A percentile compares a stretch with the other conserved stretches of the same genome.
phyloP scores from a whole-genome alignment of 495 filamentous ascomycete genomes.

The Emericellopsis terricola region DNA sequence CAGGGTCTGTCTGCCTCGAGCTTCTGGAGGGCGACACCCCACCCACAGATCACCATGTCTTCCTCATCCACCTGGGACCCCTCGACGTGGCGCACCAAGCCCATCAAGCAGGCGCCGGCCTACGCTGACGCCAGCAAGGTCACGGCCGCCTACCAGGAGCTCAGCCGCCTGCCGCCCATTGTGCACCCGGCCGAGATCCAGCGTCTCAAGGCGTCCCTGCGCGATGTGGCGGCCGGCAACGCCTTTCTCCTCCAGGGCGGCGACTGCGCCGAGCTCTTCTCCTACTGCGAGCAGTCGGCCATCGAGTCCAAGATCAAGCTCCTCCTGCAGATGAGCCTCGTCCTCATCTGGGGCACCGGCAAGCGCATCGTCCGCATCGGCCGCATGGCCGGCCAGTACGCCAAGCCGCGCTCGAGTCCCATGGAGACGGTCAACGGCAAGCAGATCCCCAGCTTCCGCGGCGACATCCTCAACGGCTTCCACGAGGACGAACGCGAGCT shows the following conservation, averaged over 20 bases:
- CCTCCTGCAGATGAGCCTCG: constrained; percentile 85
- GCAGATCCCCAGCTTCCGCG: constrained; percentile 76
- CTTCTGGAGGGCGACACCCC: no score
- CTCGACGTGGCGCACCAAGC: constrained; percentile 73
- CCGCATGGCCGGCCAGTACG: constrained; percentile 92
- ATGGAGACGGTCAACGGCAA: constrained; percentile 67
- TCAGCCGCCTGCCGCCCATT: constrained; percentile 66
- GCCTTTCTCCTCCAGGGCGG: constrained; percentile 92
- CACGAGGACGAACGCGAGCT: constrained; percentile 47
- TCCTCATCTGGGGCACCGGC: constrained; percentile 75
- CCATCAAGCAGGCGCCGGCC: constrained; percentile 76
- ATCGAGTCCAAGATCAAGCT: constrained; percentile 96
- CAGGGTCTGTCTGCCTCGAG: no score
- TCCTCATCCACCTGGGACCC: constrained; percentile 26
- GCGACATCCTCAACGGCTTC: constrained; percentile 91
- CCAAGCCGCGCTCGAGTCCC: constrained; percentile 81
- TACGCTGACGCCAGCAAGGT: constrained; percentile 55
- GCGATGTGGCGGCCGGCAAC: constrained; percentile 78
- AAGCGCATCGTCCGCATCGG: constrained; percentile 91
- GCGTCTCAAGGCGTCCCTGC: constrained; percentile 54
- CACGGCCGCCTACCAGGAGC: constrained; percentile 44
- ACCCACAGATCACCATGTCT: not conserved
- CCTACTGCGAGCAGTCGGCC: constrained; percentile 77
- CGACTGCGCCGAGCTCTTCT: constrained; percentile 93
- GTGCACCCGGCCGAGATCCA: constrained; percentile 78